These are phyloP conservation scores for Neurospora sp. DNA, from an alignment of 495 filamentous ascomycete species.

Conservation along the genomic window DNA sequence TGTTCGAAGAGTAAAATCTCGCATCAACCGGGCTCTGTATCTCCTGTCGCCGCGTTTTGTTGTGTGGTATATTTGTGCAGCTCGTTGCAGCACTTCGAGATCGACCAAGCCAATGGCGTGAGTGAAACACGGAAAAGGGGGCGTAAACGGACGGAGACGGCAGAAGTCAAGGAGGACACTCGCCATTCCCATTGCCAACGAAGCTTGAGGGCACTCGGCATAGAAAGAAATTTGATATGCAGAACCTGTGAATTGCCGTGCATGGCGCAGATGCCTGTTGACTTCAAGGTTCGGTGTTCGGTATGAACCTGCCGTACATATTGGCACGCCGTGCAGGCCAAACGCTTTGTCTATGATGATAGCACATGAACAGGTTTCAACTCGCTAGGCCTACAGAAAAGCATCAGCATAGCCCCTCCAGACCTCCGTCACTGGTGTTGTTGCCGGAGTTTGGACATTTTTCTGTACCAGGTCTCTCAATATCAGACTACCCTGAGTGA, in stretches of 20 bases:
- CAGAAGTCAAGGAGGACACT: not conserved
- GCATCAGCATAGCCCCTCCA: not conserved
- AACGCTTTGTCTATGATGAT: not conserved
- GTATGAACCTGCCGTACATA: not conserved
- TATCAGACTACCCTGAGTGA: not conserved
- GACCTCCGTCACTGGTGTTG: not conserved
- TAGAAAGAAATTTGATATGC: not conserved
- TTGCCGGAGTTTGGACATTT: not conserved
- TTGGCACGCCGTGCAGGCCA: not conserved
- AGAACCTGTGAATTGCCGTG: not conserved
- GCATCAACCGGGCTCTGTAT: not conserved
- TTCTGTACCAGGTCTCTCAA: not conserved
- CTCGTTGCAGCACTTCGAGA: not conserved
- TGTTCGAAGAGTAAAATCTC: not conserved
- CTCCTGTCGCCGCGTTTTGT: not conserved
- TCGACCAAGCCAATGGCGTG: not conserved
- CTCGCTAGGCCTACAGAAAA: not conserved
- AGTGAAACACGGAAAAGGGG: not conserved
- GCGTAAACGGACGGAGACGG: not conserved
- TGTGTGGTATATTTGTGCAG: not conserved
- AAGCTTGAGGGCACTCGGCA: not conserved
- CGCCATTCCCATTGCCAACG: not conserved
- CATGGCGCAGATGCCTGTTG: not conserved
- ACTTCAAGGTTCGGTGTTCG: not conserved
- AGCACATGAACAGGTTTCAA: not conserved